phyloP scores from a whole-genome alignment of 768 basidiomycete genomes.

The Clavaria fumosa region DNA sequence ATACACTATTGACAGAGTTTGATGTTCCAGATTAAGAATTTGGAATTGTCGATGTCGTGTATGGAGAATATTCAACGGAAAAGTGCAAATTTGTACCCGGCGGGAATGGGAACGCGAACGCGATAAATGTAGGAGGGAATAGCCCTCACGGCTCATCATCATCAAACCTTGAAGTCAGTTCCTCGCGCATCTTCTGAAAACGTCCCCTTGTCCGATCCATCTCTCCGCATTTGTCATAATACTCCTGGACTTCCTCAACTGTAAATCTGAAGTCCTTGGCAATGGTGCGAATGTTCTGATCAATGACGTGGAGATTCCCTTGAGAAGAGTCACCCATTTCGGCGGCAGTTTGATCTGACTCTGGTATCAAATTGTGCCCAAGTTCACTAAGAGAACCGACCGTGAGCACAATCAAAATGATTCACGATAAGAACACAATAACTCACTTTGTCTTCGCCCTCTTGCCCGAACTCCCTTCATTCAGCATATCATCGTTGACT shows the following conservation, averaged over 20 bases:
- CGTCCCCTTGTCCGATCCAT: constrained; percentile 47
- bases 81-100: too few species aligned
- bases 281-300: constrained; percentile 49
- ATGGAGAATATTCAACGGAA: too few species aligned
- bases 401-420: not conserved
- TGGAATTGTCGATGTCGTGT: too few species aligned
- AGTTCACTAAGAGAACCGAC: not conserved
- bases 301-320: constrained; percentile 45
- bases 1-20: constrained; percentile 50
- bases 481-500: constrained; percentile 23
- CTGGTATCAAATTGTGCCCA: too few species aligned
- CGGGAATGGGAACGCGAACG: too few species aligned
- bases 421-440: not conserved
- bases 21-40: constrained; percentile 36
- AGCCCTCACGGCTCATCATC: too few species aligned
- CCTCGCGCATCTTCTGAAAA: constrained; percentile 53
- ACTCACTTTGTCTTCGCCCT: constrained; percentile 26
- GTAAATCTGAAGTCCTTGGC: constrained; percentile 59
- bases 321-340: not conserved
- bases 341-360: not conserved
- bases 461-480: constrained; percentile 27
- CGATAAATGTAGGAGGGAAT: too few species aligned
- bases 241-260: constrained; percentile 61
- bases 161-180: constrained; percentile 24
- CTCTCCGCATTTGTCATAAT: constrained; percentile 59